A percentile compares a stretch with the other conserved stretches of the same genome.
phyloP scores from a whole-genome alignment of 768 basidiomycete species.

The Lactifluus piperatus region DNA sequence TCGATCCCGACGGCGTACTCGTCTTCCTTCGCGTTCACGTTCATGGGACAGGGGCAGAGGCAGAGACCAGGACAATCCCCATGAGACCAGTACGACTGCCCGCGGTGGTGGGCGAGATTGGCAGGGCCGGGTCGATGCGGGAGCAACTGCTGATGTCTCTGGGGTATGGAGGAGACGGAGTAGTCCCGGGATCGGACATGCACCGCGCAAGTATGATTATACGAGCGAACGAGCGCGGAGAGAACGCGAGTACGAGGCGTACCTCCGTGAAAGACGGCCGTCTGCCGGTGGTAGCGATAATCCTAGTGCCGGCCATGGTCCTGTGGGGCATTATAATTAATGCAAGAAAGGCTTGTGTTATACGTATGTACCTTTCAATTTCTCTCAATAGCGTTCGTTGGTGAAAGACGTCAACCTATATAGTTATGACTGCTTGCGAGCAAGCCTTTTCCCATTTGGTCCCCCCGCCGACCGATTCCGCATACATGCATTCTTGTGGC shows the following conservation, averaged over 20 bases:
- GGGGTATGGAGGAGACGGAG: not conserved
- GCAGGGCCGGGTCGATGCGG: not conserved
- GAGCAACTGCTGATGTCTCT: too few relatives aligned
- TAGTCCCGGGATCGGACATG: not conserved
- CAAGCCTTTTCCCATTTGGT: too few relatives aligned
- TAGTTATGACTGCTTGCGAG: too few relatives aligned
- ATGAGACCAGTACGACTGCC: not conserved
- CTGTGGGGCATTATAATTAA: not conserved
- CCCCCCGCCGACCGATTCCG: too few relatives aligned
- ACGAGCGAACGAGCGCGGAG: not conserved
- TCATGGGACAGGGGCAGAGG: not conserved
- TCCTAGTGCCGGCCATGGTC: not conserved
- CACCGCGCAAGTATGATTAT: constrained; percentile 1
- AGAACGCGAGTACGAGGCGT: not conserved
- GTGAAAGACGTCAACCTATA: too few relatives aligned
- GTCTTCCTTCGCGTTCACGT: not conserved
- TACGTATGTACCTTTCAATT: too few relatives aligned
- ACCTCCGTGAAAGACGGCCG: not conserved
- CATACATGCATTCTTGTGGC: too few relatives aligned
- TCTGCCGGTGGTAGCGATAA: not conserved
- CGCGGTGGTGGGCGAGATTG: not conserved
- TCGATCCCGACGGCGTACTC: not conserved
- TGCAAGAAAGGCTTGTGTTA: too few relatives aligned
- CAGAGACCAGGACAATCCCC: not conserved
- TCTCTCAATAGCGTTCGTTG: too few relatives aligned